These are phyloP conservation scores for Anthoceros angustus DNA, from an alignment of 225 moss, liverwort and hornwort species.

Conservation along the genomic window DNA sequence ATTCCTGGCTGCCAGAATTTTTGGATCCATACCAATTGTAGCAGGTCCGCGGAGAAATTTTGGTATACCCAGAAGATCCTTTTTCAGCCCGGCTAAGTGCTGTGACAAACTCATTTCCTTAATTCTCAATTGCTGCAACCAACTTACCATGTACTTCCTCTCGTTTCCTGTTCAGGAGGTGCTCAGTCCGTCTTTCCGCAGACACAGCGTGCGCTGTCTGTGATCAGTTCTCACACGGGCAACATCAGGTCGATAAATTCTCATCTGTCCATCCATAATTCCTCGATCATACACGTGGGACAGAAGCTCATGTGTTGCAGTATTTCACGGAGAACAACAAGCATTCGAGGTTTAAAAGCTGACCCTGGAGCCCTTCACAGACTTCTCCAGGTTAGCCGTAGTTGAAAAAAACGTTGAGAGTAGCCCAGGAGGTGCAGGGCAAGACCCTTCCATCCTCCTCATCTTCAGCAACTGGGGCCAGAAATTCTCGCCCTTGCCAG, in stretches of 20 bases:
- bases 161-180: slow-evolving; percentile 60
- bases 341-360: slow-evolving; percentile 65
- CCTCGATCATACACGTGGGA: slow-evolving; percentile 86
- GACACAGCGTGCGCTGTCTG: slow-evolving; percentile 88
- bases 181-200: slow-evolving; percentile 82
- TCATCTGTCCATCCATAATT: slow-evolving; percentile 98
- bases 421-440: too few species aligned
- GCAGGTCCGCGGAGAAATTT: slow-evolving; percentile 49
- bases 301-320: slow-evolving; percentile 95
- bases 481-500: too few species aligned
- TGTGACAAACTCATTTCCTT: slow-evolving; percentile 65
- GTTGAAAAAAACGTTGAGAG: too few species aligned
- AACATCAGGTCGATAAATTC: slow-evolving; percentile 82
- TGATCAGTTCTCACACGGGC: slow-evolving; percentile 91
- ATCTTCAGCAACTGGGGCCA: too few species aligned
- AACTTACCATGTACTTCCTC: slow-evolving; percentile 41
- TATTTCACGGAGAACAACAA: slow-evolving; percentile 98
- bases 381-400: too few species aligned
- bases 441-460: too few species aligned
- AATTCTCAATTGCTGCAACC: slow-evolving; percentile 57
- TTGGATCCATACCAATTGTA: slow-evolving; percentile 79
- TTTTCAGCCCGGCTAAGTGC: slow-evolving; percentile 53
- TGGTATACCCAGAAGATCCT: slow-evolving; percentile 75
- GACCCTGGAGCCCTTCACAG: too few species aligned
- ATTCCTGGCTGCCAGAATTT: slow-evolving; percentile 72